These are phyloP conservation scores for Chaetomiaceae sp. DNA, from an alignment of 2,329 filamentous ascomycete genomes.

Conservation along the genomic window DNA sequence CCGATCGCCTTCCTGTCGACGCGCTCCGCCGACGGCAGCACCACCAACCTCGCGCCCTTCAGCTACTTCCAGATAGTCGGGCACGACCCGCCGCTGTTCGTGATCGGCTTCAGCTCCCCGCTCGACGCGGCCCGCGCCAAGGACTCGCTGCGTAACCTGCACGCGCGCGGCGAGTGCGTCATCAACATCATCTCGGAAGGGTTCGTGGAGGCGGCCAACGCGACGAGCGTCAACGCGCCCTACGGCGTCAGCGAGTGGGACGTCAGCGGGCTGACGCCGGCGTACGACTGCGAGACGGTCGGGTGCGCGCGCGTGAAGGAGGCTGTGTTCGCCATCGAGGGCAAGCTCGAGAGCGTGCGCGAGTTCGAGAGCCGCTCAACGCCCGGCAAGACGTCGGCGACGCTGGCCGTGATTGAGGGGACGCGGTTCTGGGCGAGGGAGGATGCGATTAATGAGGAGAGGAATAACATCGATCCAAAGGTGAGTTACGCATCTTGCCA, in stretches of 20 bases:
- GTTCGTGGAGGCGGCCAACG: slow-evolving; percentile 82
- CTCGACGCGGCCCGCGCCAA: slow-evolving; percentile 53
- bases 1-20: slow-evolving; percentile 66
- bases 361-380: slow-evolving; percentile 70
- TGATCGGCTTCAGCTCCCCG: slow-evolving; percentile 45
- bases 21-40: slow-evolving; percentile 50
- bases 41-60: slow-evolving; percentile 77
- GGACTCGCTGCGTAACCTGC: slow-evolving; percentile 70
- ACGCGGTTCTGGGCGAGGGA: slow-evolving; percentile 83
- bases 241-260: slow-evolving; percentile 74
- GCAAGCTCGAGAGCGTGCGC: slow-evolving; percentile 63
- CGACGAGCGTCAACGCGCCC: slow-evolving; percentile 71
- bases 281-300: slow-evolving; percentile 57
- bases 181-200: slow-evolving; percentile 85
- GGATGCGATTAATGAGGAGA: slow-evolving; percentile 76
- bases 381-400: slow-evolving; percentile 68
- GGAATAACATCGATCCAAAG: slow-evolving; percentile 64
- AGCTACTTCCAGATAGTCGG: slow-evolving; percentile 78
- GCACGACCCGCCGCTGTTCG: slow-evolving; percentile 83
- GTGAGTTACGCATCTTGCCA: too few relatives aligned
- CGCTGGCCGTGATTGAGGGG: slow-evolving; percentile 73
- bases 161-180: slow-evolving; percentile 66
- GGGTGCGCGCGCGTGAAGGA: slow-evolving; percentile 69
- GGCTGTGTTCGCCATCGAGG: slow-evolving; percentile 77
- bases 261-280: slow-evolving; percentile 67